Conservation (phyloP, 1,284 basidiomycete genomes). For the Kwoniella shivajii region DNA sequence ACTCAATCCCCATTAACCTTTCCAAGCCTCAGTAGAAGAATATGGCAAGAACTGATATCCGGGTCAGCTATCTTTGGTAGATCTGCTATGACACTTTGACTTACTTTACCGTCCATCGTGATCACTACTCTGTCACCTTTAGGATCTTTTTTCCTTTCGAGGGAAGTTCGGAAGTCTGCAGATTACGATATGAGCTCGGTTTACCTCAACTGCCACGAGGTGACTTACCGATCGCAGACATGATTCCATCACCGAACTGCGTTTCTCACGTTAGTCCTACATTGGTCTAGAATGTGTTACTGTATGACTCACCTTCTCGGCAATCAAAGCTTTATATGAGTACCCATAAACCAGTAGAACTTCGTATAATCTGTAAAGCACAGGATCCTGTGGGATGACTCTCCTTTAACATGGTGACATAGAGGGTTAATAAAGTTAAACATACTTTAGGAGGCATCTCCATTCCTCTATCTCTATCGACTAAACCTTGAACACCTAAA, state of each 20-base stretch:
- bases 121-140: conserved; percentile 80
- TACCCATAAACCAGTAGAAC: conserved; percentile 77
- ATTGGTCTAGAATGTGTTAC: neutral
- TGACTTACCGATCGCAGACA: conserved; percentile 73
- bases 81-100: neutral
- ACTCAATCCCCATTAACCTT: neutral
- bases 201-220: neutral
- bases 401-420: neutral
- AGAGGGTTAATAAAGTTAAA: neutral
- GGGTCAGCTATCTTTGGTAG: neutral
- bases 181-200: neutral
- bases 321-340: conserved; percentile 68
- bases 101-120: conserved; percentile 72
- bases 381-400: conserved; percentile 62
- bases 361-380: conserved; percentile 83
- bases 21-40: conserved; percentile 29
- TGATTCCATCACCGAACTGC: conserved; percentile 86
- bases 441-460: conserved; percentile 47
- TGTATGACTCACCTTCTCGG: conserved; percentile 71
- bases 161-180: conserved; percentile 65
- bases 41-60: conserved; percentile 35
- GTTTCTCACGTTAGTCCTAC: neutral
- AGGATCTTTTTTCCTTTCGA: conserved; percentile 74
- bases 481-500: conserved; percentile 38
- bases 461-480: conserved; percentile 41